Evolutionary conservation across 495 filamentous ascomycete genomes (phyloP).

Genomic region (Lepidopterella palustris): DNA sequence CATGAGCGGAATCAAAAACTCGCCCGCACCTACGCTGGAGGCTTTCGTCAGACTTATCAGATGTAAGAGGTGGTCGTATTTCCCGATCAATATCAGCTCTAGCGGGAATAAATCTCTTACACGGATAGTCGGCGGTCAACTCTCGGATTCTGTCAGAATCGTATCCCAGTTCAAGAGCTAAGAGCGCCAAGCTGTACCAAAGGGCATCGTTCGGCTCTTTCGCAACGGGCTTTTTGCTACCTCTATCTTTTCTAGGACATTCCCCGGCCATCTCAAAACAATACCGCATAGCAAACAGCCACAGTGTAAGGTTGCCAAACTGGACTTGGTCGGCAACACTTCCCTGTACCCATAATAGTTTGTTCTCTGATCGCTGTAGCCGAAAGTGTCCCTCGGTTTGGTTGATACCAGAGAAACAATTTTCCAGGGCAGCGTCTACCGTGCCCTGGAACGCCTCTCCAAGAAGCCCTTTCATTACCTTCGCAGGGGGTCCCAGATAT

Average conservation of each 20-base stretch:
- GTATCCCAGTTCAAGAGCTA: background rate
- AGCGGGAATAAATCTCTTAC: background rate
- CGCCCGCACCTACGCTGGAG: background rate
- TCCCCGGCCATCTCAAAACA: background rate
- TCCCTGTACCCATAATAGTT: background rate
- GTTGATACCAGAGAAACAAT: background rate
- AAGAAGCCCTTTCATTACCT: background rate
- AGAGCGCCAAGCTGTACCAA: background rate
- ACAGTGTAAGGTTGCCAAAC: background rate
- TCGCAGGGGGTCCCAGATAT: background rate
- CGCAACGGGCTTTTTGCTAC: background rate
- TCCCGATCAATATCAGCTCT: background rate
- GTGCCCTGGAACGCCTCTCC: background rate
- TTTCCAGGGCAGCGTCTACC: background rate
- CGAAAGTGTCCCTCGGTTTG: background rate
- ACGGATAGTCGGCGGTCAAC: background rate
- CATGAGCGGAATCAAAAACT: background rate
- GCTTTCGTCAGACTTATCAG: background rate
- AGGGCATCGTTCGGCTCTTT: background rate
- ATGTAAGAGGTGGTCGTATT: background rate
- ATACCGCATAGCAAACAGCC: background rate
- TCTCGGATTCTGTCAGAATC: background rate
- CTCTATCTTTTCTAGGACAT: background rate
- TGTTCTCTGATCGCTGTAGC: background rate
- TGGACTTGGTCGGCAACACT: background rate